phyloP scores from a whole-genome alignment of 768 basidiomycete species.

The Suillus spraguei region DNA sequence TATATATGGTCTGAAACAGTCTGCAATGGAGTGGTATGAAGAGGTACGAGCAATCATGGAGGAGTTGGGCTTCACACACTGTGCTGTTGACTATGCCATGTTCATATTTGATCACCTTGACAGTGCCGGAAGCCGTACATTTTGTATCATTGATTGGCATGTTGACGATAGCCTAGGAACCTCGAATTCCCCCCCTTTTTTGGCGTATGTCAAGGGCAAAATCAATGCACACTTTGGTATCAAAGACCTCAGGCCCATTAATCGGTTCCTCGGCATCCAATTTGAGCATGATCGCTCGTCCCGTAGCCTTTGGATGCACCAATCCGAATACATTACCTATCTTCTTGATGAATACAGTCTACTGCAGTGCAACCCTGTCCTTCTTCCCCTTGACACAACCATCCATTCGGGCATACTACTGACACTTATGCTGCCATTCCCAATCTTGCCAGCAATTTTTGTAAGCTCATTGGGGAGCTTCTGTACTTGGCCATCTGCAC shows the following conservation, averaged over 20 bases:
- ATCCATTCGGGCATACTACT: accelerated
- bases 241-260: neutral
- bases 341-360: slow-evolving; percentile 38
- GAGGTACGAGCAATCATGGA: too few species aligned
- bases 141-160: neutral
- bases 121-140: too few species aligned
- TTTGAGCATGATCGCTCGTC: neutral
- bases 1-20: too few species aligned
- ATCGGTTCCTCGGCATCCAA: neutral
- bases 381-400: neutral
- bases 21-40: too few species aligned
- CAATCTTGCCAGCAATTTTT: neutral
- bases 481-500: neutral
- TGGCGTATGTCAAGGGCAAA: neutral
- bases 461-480: neutral
- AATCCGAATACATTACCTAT: neutral
- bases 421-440: neutral
- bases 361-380: neutral
- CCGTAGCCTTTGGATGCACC: neutral
- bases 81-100: too few species aligned
- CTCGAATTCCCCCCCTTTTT: neutral
- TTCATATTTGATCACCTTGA: too few species aligned
- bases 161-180: neutral
- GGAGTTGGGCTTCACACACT: too few species aligned
- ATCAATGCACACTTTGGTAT: neutral